Evolutionary conservation across 73 alveolate species (phyloP).

Genomic region (Tetrahymena elliotti): DNA sequence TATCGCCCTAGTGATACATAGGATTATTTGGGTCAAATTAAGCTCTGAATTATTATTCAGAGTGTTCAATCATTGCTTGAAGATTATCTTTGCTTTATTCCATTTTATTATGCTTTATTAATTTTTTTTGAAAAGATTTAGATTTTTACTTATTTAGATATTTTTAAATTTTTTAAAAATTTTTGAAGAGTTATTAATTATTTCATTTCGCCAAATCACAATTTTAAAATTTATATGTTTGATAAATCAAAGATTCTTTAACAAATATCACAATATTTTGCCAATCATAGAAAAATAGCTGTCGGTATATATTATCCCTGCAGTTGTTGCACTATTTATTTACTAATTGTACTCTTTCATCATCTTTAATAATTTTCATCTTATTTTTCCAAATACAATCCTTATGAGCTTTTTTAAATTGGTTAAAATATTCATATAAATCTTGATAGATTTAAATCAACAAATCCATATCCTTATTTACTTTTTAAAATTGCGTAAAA

Average conservation of each 20-base stretch:
- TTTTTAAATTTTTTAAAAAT: neutral
- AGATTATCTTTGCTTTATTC: neutral
- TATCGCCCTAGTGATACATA: conserved; percentile 31
- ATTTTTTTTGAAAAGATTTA: neutral
- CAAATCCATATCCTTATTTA: too few relatives aligned
- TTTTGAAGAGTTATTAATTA: neutral
- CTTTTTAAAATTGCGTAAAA: too few relatives aligned
- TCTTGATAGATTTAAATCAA: too few relatives aligned
- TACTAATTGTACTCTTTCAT: too few relatives aligned
- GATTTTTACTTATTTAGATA: neutral
- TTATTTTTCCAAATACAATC: too few relatives aligned
- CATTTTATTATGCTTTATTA: neutral
- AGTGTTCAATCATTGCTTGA: conserved; percentile 2
- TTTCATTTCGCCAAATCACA: neutral
- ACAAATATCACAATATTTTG: neutral
- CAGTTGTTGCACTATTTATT: neutral
- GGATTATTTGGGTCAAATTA: conserved; percentile 29
- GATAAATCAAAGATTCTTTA: too few relatives aligned
- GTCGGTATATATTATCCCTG: neutral
- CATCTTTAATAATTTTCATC: too few relatives aligned
- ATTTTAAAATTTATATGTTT: neutral
- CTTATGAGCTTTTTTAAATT: too few relatives aligned
- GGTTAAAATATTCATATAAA: too few relatives aligned
- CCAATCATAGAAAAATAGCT: neutral
- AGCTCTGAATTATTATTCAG: conserved; percentile 6